These are phyloP conservation scores for Angomonas desouzai DNA, from an alignment of 208 protist genomes.

Conservation along the genomic window DNA sequence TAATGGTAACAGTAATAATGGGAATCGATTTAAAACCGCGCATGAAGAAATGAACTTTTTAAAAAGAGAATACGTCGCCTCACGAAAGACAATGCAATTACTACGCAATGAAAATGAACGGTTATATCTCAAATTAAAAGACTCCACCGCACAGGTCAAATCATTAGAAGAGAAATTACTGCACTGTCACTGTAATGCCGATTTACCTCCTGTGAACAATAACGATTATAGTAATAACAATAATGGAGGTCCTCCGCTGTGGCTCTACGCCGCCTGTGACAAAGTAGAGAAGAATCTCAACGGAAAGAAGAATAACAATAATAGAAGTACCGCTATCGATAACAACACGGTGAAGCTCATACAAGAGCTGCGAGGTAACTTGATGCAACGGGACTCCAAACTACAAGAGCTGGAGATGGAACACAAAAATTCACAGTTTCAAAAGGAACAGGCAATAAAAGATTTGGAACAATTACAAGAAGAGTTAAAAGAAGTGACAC, in stretches of 20 bases:
- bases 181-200: background rate
- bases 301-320: background rate
- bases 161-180: background rate
- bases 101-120: constrained; percentile 47
- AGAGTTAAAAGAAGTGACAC: constrained; percentile 23
- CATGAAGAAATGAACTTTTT: constrained; percentile 72
- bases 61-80: constrained; percentile 47
- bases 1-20: constrained; percentile 29
- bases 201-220: no score
- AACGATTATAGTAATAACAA: background rate
- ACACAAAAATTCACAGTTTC: constrained; percentile 20
- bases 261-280: constrained; percentile 5
- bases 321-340: constrained; percentile 6
- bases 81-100: constrained; percentile 46
- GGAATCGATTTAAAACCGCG: constrained; percentile 44
- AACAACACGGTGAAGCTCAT: constrained; percentile 32
- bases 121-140: constrained; percentile 35
- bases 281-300: background rate
- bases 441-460: constrained; percentile 18
- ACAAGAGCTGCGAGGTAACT: constrained; percentile 68
- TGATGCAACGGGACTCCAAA: constrained; percentile 64
- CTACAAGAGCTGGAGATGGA: constrained; percentile 57
- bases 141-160: constrained; percentile 31
- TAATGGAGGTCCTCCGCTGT: background rate
- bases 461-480: constrained; percentile 18